Conservation (phyloP, 2,329 filamentous ascomycete species). For the Elsinoe necatrix region DNA sequence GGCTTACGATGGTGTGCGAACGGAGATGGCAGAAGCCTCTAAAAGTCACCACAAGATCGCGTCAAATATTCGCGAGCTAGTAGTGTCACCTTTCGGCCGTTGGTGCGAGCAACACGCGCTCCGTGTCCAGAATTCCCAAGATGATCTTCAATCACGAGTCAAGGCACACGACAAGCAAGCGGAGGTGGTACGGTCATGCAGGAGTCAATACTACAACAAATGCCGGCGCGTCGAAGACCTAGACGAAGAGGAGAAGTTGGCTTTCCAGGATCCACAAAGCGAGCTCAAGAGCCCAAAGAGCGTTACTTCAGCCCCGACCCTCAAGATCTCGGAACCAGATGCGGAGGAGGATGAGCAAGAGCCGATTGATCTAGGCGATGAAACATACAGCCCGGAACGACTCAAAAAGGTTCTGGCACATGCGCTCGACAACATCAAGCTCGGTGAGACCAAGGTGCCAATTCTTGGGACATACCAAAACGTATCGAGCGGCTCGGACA, state of each 20-base stretch:
- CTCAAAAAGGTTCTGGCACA: slow-evolving; percentile 83
- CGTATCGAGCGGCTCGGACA: slow-evolving; percentile 82
- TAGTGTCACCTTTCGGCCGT: slow-evolving; percentile 84
- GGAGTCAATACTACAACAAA: slow-evolving; percentile 98
- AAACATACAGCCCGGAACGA: slow-evolving; percentile 74
- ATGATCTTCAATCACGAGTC: slow-evolving; percentile 82
- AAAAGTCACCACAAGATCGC: slow-evolving; percentile 92
- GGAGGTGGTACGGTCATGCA: slow-evolving; percentile 82
- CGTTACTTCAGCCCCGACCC: slow-evolving; percentile 59
- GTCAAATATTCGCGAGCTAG: slow-evolving; percentile 89
- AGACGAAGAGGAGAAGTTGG: slow-evolving; percentile 97
- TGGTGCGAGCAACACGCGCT: slow-evolving; percentile 95
- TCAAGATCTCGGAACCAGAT: slow-evolving; percentile 67
- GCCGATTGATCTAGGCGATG: slow-evolving; percentile 81
- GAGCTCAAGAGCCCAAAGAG: slow-evolving; percentile 44
- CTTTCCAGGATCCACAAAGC: slow-evolving; percentile 74
- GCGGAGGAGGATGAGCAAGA: slow-evolving; percentile 65
- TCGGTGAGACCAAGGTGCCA: slow-evolving; percentile 87
- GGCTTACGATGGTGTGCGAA: slow-evolving; percentile 88
- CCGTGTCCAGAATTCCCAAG: slow-evolving; percentile 86
- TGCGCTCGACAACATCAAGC: slow-evolving; percentile 76
- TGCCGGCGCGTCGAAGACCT: slow-evolving; percentile 91
- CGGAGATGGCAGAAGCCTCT: slow-evolving; percentile 84
- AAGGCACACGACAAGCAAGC: slow-evolving; percentile 90
- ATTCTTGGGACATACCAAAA: slow-evolving; percentile 94